Conservation (phyloP, 2,329 filamentous ascomycete species). For the Gyromitra esculenta region DNA sequence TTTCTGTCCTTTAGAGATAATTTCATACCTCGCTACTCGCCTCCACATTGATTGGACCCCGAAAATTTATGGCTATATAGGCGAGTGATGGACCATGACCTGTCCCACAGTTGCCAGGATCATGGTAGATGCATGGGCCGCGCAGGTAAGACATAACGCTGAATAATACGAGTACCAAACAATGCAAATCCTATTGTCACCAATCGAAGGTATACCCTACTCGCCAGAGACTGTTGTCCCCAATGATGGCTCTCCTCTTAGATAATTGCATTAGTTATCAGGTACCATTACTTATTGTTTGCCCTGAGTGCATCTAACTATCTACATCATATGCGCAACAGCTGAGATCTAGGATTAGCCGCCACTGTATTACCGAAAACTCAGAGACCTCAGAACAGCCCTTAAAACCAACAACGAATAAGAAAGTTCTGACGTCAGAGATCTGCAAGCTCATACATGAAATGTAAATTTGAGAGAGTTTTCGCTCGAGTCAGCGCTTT, state of each 20-base stretch:
- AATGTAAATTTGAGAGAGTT: conserved; percentile 1
- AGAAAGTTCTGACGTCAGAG: not conserved
- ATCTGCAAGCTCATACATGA: not conserved
- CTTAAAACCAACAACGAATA: not conserved
- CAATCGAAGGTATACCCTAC: too few relatives aligned
- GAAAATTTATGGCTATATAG: not conserved
- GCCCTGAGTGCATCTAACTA: not conserved
- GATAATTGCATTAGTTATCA: too few relatives aligned
- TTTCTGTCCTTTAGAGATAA: not conserved
- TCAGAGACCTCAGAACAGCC: not conserved
- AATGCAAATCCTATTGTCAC: too few relatives aligned
- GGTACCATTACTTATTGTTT: too few relatives aligned
- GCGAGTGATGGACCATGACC: conserved; percentile 16
- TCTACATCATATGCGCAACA: conserved; percentile 1
- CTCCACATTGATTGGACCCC: not conserved
- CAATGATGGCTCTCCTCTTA: too few relatives aligned
- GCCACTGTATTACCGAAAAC: conserved; percentile 1
- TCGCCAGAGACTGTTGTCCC: too few relatives aligned
- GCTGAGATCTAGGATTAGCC: not conserved
- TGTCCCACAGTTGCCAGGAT: not conserved
- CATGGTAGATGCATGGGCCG: not conserved
- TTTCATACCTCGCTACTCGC: too few relatives aligned
- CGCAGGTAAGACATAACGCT: conserved; percentile 1
- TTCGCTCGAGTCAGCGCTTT: conserved; percentile 4
- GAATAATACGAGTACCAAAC: too few relatives aligned